Percentiles rank a stretch among this genome's conserved stretches.
Conservation (phyloP, 352 stramenopile genomes). For the Globisporangium barbulae region DNA sequence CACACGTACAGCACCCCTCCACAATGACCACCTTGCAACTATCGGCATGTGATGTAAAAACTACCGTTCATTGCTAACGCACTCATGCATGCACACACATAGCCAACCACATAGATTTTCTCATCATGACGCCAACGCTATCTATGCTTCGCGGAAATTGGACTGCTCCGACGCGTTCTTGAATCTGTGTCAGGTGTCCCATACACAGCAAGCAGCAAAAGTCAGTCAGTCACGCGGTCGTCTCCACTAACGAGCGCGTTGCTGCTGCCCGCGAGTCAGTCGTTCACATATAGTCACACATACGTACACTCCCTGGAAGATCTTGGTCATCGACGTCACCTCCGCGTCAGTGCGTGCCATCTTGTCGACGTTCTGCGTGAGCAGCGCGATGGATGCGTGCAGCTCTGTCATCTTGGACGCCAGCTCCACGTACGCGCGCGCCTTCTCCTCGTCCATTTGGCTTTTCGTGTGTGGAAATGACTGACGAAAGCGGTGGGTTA, state of each 20-base stretch:
- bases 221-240: not conserved
- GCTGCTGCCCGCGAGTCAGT: not conserved
- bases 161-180: conserved; percentile 42
- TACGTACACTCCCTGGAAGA: conserved; percentile 75
- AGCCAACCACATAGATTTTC: not conserved
- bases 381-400: conserved; percentile 63
- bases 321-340: conserved; percentile 63
- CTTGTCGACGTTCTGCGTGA: conserved; percentile 72
- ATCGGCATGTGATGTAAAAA: not conserved
- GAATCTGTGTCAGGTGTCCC: conserved; percentile 25
- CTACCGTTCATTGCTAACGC: not conserved
- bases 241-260: not conserved
- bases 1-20: no score
- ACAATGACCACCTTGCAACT: no score
- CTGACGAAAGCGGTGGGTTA: not conserved
- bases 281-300: not conserved
- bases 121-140: not conserved
- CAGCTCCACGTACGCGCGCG: conserved; percentile 58
- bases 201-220: not conserved
- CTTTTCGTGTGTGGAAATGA: not conserved
- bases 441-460: conserved; percentile 72
- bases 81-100: not conserved
- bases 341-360: conserved; percentile 70
- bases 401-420: conserved; percentile 74
- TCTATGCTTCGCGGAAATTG: conserved; percentile 24